A percentile compares a stretch with the other conserved stretches of the same genome.
phyloP scores from a whole-genome alignment of 768 basidiomycete species.

The Leccinum aurantiacum region DNA sequence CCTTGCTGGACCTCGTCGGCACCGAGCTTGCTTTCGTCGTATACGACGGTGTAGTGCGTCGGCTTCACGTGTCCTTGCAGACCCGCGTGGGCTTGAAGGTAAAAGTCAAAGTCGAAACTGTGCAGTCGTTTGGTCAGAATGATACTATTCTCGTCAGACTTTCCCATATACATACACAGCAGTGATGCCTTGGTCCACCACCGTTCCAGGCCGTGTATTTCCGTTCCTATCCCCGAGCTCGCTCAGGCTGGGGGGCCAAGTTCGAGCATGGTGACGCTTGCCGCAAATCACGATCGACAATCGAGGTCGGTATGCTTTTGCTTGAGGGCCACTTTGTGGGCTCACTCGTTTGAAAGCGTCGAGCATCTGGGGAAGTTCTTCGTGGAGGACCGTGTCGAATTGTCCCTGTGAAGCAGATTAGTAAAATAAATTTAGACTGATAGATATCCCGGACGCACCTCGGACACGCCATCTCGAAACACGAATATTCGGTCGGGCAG shows the following conservation, averaged over 20 bases:
- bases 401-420: slow-evolving; percentile 54
- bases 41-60: too few species aligned
- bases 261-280: slow-evolving; percentile 61
- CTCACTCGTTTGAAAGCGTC: slow-evolving; percentile 53
- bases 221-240: slow-evolving; percentile 60
- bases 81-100: too few species aligned
- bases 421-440: background rate
- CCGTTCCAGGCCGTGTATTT: slow-evolving; percentile 77
- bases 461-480: slow-evolving; percentile 82
- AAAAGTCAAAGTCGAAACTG: too few species aligned
- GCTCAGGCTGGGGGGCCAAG: slow-evolving; percentile 48
- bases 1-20: too few species aligned
- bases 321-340: slow-evolving; percentile 41
- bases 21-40: too few species aligned
- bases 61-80: too few species aligned
- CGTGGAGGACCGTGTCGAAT: slow-evolving; percentile 56
- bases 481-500: slow-evolving; percentile 71
- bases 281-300: slow-evolving; percentile 80
- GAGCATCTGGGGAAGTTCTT: slow-evolving; percentile 63
- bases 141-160: too few species aligned
- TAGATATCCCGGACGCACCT: slow-evolving; percentile 42
- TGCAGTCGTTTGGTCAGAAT: too few species aligned
- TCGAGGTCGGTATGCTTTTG: slow-evolving; percentile 53
- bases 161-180: slow-evolving; percentile 45
- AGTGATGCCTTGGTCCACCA: slow-evolving; percentile 79